Evolutionary conservation across 2,329 filamentous ascomycete genomes (phyloP).

Genomic region (Cercospora beticola): DNA sequence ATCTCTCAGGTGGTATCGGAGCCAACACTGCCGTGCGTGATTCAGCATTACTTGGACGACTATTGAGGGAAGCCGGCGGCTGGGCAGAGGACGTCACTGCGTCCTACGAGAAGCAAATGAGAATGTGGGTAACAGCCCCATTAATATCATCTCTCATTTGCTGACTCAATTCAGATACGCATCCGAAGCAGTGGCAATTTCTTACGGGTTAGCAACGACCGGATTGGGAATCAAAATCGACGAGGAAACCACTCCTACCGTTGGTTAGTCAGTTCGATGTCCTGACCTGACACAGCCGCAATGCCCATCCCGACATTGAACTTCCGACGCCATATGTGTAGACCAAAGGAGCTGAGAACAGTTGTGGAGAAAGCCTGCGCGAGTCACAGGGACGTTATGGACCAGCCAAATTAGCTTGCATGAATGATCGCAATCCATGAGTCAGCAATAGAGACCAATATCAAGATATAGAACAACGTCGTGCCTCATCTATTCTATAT

Average conservation of each 20-base stretch:
- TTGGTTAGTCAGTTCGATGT: not conserved
- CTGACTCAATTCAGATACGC: conserved; percentile 43
- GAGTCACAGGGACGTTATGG: not conserved
- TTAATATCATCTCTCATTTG: not conserved
- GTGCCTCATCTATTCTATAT: not conserved
- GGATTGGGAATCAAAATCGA: conserved; percentile 40
- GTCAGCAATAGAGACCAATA: not conserved
- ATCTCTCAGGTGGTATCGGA: conserved; percentile 49
- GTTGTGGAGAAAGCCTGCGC: not conserved
- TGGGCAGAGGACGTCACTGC: conserved; percentile 42
- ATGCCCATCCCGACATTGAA: not conserved
- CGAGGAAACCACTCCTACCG: conserved; percentile 17
- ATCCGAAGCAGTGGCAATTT: conserved; percentile 56
- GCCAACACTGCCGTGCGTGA: conserved; percentile 60
- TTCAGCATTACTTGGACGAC: conserved; percentile 54
- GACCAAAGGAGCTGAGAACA: not conserved
- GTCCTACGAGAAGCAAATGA: conserved; percentile 44
- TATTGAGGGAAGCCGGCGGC: conserved; percentile 56
- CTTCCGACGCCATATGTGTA: not conserved
- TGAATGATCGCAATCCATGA: not conserved
- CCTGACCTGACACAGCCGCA: not conserved
- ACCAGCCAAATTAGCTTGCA: not conserved
- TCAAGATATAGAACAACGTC: not conserved
- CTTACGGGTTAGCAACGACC: conserved; percentile 51
- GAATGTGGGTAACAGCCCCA: conserved; percentile 42